phyloP scores from a whole-genome alignment of 371 early-diverging fungal genomes.

The Mucor racemosus region DNA sequence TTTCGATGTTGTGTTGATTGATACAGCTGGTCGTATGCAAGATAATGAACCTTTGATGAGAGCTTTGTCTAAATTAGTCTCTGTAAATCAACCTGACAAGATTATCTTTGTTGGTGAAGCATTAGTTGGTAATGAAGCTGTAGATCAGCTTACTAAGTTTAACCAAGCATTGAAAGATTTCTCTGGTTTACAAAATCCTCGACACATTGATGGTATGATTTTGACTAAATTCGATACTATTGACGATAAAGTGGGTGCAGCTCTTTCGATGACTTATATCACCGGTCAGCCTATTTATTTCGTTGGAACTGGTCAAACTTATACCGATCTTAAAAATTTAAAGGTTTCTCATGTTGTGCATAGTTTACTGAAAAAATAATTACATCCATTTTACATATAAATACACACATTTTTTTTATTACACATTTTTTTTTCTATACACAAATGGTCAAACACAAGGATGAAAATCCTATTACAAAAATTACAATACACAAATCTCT shows the following conservation, averaged over 20 bases:
- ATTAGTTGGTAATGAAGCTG: constrained; percentile 97
- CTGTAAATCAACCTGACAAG: constrained; percentile 95
- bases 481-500: constrained; percentile 26
- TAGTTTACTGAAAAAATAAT: constrained; percentile 71
- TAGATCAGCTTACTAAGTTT: constrained; percentile 98
- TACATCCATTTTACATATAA: no score
- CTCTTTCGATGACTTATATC: constrained; percentile 95
- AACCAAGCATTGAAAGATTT: constrained; percentile 95
- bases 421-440: neutral
- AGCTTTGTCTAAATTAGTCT: constrained; percentile 94
- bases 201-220: constrained; percentile 97
- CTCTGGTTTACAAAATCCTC: constrained; percentile 74
- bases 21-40: constrained; percentile 99
- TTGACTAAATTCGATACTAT: constrained; percentile 99
- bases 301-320: constrained; percentile 99
- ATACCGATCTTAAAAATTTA: constrained; percentile 94
- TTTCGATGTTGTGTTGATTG: constrained; percentile 98
- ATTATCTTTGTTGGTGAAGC: constrained; percentile 99
- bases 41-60: constrained; percentile 98
- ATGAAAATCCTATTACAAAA: constrained; percentile 25
- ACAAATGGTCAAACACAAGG: neutral
- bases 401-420: neutral
- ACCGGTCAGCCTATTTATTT: constrained; percentile 98
- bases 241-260: constrained; percentile 98
- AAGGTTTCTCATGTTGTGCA: constrained; percentile 87